Conservation (phyloP, 495 filamentous ascomycete genomes). For the Aspergillus cavernicola region DNA sequence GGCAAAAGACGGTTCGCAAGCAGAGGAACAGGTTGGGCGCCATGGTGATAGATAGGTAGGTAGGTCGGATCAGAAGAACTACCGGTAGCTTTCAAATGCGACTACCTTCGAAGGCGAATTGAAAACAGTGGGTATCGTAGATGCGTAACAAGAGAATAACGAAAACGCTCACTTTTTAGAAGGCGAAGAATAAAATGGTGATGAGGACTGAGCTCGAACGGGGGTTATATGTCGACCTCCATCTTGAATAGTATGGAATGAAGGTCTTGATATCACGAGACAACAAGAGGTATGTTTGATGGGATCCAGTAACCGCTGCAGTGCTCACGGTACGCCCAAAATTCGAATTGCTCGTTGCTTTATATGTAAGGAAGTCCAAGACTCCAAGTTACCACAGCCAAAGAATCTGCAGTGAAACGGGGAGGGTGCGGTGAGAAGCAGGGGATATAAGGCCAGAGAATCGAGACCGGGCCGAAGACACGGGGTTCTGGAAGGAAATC, state of each 20-base stretch:
- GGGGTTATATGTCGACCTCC: constrained; percentile 36
- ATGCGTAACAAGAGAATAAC: constrained; percentile 10
- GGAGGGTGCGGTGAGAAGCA: constrained; percentile 10
- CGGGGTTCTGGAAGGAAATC: constrained; percentile 1
- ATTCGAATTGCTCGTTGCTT: not conserved
- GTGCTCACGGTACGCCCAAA: not conserved
- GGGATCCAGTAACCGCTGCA: constrained; percentile 9
- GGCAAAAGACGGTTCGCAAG: constrained; percentile 38
- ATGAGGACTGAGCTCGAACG: constrained; percentile 16
- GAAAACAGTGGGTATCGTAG: constrained; percentile 8
- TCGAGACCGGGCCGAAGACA: constrained; percentile 12
- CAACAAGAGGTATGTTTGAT: constrained; percentile 6
- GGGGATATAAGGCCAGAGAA: not conserved
- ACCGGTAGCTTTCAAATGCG: constrained; percentile 3
- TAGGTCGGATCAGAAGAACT: not conserved
- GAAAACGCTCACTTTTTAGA: constrained; percentile 23
- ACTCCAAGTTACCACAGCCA: not conserved
- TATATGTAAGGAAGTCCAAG: not conserved
- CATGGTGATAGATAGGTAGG: constrained; percentile 24
- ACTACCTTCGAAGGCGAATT: not conserved
- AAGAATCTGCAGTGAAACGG: constrained; percentile 4
- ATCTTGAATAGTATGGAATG: constrained; percentile 25
- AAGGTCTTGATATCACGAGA: constrained; percentile 14
- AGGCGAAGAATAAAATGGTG: constrained; percentile 21
- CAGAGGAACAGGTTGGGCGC: constrained; percentile 47